A percentile compares a stretch with the other conserved stretches of the same genome.
Conservation (phyloP, 1,284 basidiomycete genomes). For the Chondrostereum purpureum region DNA sequence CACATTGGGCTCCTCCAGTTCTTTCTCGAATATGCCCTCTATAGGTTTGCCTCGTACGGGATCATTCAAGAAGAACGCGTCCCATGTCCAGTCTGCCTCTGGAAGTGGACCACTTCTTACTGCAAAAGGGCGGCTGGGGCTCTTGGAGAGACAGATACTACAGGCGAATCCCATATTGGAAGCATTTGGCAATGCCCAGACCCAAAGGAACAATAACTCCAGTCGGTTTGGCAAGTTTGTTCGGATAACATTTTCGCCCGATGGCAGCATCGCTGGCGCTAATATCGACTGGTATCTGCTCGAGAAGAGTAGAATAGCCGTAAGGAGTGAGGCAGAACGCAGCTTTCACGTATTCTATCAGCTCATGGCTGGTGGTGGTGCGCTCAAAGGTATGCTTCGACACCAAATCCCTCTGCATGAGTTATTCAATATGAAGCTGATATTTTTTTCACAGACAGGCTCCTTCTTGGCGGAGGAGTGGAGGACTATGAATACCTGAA, state of each 20-base stretch:
- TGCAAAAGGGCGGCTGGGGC: slow-evolving; percentile 69
- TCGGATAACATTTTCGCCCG: slow-evolving; percentile 89
- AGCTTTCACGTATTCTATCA: slow-evolving; percentile 99
- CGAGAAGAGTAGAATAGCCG: slow-evolving; percentile 94
- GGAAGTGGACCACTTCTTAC: slow-evolving; percentile 43
- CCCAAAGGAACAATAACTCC: slow-evolving; percentile 98
- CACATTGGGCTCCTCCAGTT: slow-evolving; percentile 36
- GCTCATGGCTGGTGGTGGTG: slow-evolving; percentile 60
- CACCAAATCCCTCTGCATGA: not conserved
- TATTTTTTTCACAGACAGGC: slow-evolving; percentile 44
- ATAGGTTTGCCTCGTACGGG: slow-evolving; percentile 53
- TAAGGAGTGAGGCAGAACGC: slow-evolving; percentile 83
- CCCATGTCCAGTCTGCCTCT: slow-evolving; percentile 16
- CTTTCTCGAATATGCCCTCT: slow-evolving; percentile 47
- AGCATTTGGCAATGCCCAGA: slow-evolving; percentile 98
- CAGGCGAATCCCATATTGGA: slow-evolving; percentile 98
- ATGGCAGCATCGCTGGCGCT: slow-evolving; percentile 94
- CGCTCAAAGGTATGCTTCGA: slow-evolving; percentile 52
- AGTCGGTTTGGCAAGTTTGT: slow-evolving; percentile 99
- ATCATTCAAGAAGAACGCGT: slow-evolving; percentile 38
- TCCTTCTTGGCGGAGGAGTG: slow-evolving; percentile 72
- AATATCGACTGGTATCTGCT: slow-evolving; percentile 99
- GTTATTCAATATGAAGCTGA: not conserved
- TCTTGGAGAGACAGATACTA: slow-evolving; percentile 93
- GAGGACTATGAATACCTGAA: slow-evolving; percentile 91